A percentile compares a stretch with the other conserved stretches of the same genome.
Conservation (phyloP, 257 asterid genomes). For the Fraxinus pennsylvanica region DNA sequence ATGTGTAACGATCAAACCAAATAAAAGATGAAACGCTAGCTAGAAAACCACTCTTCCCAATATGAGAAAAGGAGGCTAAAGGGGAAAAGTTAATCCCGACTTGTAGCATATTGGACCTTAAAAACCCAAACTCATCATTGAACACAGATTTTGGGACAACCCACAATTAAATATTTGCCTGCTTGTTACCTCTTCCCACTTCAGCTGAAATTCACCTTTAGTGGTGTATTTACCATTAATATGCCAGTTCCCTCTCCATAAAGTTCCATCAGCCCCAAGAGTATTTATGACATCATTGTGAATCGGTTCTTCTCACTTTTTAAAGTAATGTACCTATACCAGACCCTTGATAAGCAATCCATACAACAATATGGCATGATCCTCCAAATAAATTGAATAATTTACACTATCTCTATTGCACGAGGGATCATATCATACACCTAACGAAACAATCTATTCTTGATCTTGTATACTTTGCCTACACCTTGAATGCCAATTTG, state of each 20-base stretch:
- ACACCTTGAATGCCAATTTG: neutral
- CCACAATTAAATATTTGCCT: neutral
- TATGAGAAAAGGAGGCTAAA: neutral
- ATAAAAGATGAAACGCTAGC: neutral
- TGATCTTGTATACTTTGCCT: constrained; percentile 3
- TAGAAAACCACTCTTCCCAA: neutral
- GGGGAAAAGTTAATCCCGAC: neutral
- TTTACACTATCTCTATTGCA: neutral
- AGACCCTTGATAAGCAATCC: neutral
- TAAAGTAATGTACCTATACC: neutral
- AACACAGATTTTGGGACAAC: neutral
- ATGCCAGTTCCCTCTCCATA: neutral
- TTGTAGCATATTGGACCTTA: neutral
- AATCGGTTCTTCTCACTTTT: neutral
- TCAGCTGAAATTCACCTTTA: neutral
- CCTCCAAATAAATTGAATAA: neutral
- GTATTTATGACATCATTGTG: neutral
- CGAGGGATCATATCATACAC: neutral
- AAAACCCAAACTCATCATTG: neutral
- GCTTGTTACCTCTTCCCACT: neutral
- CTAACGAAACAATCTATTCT: neutral
- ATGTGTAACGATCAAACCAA: neutral
- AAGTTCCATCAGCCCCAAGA: neutral
- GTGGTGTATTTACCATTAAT: neutral
- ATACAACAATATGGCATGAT: neutral